phyloP scores from a whole-genome alignment of 2,329 filamentous ascomycete species.

The Epichloe bromicola region DNA sequence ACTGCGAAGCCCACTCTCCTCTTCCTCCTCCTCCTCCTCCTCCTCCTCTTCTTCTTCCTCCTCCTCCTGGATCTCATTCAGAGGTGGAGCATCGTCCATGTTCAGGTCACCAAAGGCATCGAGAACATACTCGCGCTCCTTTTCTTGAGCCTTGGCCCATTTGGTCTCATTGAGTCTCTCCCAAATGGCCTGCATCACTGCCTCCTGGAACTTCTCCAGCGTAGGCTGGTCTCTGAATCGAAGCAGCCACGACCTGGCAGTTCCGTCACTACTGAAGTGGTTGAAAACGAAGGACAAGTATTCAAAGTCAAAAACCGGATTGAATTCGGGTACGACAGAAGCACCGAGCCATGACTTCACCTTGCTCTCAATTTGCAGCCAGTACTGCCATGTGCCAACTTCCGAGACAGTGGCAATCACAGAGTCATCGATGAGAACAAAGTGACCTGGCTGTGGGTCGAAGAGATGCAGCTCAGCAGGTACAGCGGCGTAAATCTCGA shows the following conservation, averaged over 20 bases:
- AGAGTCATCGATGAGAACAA: slow-evolving; percentile 63
- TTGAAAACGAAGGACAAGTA: slow-evolving; percentile 99
- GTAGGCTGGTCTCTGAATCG: slow-evolving; percentile 76
- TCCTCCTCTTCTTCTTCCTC: slow-evolving; percentile 46
- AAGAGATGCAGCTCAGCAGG: slow-evolving; percentile 83
- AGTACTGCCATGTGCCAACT: slow-evolving; percentile 86
- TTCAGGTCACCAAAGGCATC: slow-evolving; percentile 91
- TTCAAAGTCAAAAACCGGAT: slow-evolving; percentile 97
- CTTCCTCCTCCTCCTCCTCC: slow-evolving; percentile 50
- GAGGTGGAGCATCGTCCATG: slow-evolving; percentile 60
- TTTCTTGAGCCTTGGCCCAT: slow-evolving; percentile 85
- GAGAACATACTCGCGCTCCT: slow-evolving; percentile 85
- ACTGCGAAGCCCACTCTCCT: slow-evolving; percentile 51
- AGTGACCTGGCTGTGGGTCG: slow-evolving; percentile 77
- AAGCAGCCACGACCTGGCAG: slow-evolving; percentile 89
- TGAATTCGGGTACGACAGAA: slow-evolving; percentile 76
- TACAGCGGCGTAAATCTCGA: slow-evolving; percentile 63
- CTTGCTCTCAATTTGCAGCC: slow-evolving; percentile 70
- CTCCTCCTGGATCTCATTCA: slow-evolving; percentile 33
- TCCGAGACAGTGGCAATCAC: slow-evolving; percentile 75
- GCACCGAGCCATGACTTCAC: slow-evolving; percentile 80
- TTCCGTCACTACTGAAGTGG: slow-evolving; percentile 77
- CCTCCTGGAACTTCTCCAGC: slow-evolving; percentile 80
- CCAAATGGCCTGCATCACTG: slow-evolving; percentile 91
- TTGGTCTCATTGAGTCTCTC: slow-evolving; percentile 90